Evolutionary conservation across 345 rosid genomes (phyloP), one percentile per base, ranked within the genome.

Genomic region (Atalantia buxifolia): DNA sequence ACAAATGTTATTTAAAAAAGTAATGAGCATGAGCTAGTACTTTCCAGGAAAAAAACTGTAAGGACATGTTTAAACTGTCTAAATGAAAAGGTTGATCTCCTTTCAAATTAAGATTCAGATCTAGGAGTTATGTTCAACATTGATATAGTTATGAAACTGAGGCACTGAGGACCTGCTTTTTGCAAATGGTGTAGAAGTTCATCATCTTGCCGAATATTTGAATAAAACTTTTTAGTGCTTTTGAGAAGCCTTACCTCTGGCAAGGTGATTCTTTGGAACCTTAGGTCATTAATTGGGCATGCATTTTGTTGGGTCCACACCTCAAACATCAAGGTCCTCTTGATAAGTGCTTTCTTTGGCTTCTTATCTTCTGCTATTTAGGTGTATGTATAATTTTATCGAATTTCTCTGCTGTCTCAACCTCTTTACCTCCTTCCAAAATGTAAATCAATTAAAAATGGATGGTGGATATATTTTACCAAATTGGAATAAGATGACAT

Each of bases 401-500:
- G 1, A 68, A 33, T 66, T 66, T 66, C 14, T 61, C 22, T 53
- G n/a, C 57, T 19, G 22, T 53, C 57, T 53, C 57, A 18, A 27
- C 30, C 65, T 24, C 4, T 14, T 28, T 5, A 14, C 21, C 36
- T 28, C 35, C 9, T 14, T 35, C 36, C 67, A 14, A 66, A 35
- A 66, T 22, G 2, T 35, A 35, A 36, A 66, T 27, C 12, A 69
- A 42, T 7, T 19, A 53, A 53, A 53, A 74, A 31, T 65, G 2
- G 30, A 66, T 33, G 70, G 45, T 59, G 45, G 63, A 12, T 56
- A 76, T 31, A 59, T 76, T n/a, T 55, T 53, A 65, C 35, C 71
- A 65, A 45, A 21, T 31, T 65, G 35, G 40, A 18, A 16, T 63
- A 62, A 42, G 4, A 42, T 61, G 24, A 22, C 61, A 30, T 63